A percentile compares a stretch with the other conserved stretches of the same genome.
phyloP scores from a whole-genome alignment of 257 asterid genomes.

The Thymus quinquecostatus region DNA sequence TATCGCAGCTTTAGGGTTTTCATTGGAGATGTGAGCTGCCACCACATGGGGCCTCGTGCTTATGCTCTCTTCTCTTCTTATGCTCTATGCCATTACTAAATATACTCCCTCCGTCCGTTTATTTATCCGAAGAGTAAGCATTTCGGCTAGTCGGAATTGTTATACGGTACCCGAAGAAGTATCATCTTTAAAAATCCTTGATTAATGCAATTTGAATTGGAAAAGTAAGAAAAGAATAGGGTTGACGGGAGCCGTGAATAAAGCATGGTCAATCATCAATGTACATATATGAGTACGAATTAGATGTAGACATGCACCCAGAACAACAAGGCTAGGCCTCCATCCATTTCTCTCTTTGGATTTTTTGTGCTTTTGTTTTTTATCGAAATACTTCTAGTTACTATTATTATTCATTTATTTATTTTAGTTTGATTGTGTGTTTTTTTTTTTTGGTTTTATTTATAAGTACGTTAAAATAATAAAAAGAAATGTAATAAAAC shows the following conservation, averaged over 20 bases:
- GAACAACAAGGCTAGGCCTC: conserved; percentile 15
- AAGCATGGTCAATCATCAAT: background rate
- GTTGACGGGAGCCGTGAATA: background rate
- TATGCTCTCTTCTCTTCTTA: background rate
- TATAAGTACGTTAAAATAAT: too few relatives aligned
- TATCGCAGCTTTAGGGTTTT: conserved; percentile 34
- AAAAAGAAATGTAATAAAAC: too few relatives aligned
- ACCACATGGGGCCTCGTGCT: conserved; percentile 54
- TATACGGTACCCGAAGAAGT: too few relatives aligned
- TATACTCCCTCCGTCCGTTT: too few relatives aligned
- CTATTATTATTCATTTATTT: too few relatives aligned
- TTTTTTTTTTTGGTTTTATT: too few relatives aligned
- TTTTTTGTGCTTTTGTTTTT: conserved; percentile 17
- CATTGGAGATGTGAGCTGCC: conserved; percentile 50
- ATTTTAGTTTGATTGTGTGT: too few relatives aligned
- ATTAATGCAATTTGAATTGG: too few relatives aligned
- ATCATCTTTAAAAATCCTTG: background rate
- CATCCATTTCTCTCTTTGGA: conserved; percentile 48
- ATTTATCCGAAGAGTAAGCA: too few relatives aligned
- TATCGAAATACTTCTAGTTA: too few relatives aligned
- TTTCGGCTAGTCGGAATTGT: too few relatives aligned
- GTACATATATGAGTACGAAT: background rate
- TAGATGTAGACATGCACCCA: conserved; percentile 60
- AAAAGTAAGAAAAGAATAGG: background rate
- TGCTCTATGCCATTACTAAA: too few relatives aligned